These are phyloP conservation scores for Effrenium voratum DNA, from an alignment of 73 alveolate species.

Conservation along the genomic window DNA sequence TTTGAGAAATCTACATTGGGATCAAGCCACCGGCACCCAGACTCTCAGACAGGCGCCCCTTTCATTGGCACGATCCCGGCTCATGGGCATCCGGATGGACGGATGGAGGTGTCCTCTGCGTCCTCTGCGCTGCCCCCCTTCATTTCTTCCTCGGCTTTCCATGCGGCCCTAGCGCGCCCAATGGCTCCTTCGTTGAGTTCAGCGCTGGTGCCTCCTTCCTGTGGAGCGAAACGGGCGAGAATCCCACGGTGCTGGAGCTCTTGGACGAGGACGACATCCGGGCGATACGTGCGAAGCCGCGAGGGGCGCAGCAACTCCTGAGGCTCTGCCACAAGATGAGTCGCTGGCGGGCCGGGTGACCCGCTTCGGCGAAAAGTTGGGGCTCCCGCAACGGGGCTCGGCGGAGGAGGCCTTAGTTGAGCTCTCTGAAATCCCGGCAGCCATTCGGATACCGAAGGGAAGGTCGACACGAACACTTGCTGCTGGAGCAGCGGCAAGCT, in stretches of 20 bases:
- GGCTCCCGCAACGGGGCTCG: background rate
- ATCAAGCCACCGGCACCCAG: no score
- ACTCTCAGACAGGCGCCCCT: no score
- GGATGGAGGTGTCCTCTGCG: no score
- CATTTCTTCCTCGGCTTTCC: no score
- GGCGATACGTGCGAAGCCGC: background rate
- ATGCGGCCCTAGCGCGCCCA: no score
- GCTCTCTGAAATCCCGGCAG: background rate
- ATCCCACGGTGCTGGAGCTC: background rate
- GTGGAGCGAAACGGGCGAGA: no score
- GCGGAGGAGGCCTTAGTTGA: background rate
- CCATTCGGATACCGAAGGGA: background rate
- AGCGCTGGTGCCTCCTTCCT: no score
- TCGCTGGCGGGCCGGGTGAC: background rate
- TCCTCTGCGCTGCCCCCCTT: no score
- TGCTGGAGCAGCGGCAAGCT: constrained; percentile 40
- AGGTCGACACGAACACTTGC: constrained; percentile 22
- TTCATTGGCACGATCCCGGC: no score
- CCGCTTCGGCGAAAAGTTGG: background rate
- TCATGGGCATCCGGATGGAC: no score
- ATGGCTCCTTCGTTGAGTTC: no score
- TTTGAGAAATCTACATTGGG: no score
- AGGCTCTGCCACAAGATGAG: background rate
- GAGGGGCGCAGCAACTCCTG: background rate
- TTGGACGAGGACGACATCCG: constrained; percentile 13